Evolutionary conservation across 2,329 filamentous ascomycete species (phyloP).

Genomic region (Aspergillus glaucus): DNA sequence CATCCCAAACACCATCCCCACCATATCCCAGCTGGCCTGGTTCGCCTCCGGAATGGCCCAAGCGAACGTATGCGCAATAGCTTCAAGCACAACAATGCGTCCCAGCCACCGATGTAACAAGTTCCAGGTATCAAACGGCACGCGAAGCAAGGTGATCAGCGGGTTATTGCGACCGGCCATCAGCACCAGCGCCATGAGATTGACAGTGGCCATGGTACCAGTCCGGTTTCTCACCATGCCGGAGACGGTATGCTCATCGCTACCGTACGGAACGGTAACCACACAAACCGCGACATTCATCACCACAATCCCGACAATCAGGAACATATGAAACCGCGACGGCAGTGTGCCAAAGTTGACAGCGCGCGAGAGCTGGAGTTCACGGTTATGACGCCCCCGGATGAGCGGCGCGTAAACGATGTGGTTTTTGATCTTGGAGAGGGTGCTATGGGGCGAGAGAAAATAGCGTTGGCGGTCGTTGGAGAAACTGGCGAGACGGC

Average conservation of each 20-base stretch:
- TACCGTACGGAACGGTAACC: constrained; percentile 37
- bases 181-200: constrained; percentile 39
- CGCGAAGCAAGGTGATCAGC: constrained; percentile 35
- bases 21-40: constrained; percentile 31
- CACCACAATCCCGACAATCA: constrained; percentile 35
- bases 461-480: constrained; percentile 79
- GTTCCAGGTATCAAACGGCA: constrained; percentile 41
- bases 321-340: constrained; percentile 40
- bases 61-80: constrained; percentile 62
- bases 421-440: constrained; percentile 62
- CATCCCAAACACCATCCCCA: constrained; percentile 22
- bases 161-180: constrained; percentile 41
- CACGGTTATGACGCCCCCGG: constrained; percentile 38
- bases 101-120: constrained; percentile 74
- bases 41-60: constrained; percentile 67
- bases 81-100: constrained; percentile 62
- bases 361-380: constrained; percentile 38
- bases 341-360: constrained; percentile 43
- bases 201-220: constrained; percentile 37
- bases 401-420: constrained; percentile 49
- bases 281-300: constrained; percentile 48
- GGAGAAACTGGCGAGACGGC: constrained; percentile 67
- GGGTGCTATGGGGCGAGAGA: constrained; percentile 50
- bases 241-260: constrained; percentile 26
- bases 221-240: constrained; percentile 39